Conservation (phyloP, 495 filamentous ascomycete species). For the Talaromyces adpressus region DNA sequence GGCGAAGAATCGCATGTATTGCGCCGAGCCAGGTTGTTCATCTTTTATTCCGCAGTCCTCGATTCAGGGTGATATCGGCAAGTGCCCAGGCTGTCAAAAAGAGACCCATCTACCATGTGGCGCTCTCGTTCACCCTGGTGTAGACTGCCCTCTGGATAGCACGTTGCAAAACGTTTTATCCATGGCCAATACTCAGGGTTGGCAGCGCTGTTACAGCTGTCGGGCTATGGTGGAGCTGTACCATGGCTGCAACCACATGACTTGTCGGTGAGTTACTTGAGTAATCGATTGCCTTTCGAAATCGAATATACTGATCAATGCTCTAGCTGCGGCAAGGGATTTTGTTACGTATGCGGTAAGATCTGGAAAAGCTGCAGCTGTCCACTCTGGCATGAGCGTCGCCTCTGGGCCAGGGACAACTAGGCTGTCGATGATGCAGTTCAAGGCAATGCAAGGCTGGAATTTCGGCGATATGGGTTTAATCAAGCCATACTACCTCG, state of each 20-base stretch:
- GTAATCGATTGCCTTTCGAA: neutral
- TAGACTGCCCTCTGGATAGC: slow-evolving; percentile 17
- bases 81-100: slow-evolving; percentile 12
- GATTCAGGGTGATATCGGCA: slow-evolving; percentile 11
- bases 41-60: slow-evolving; percentile 15
- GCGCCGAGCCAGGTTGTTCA: slow-evolving; percentile 14
- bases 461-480: neutral
- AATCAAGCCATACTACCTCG: slow-evolving; percentile 5
- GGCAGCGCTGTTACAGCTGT: slow-evolving; percentile 16
- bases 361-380: slow-evolving; percentile 47
- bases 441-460: neutral
- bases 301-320: neutral
- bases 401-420: slow-evolving; percentile 20
- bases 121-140: slow-evolving; percentile 11
- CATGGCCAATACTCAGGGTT: slow-evolving; percentile 10
- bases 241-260: slow-evolving; percentile 20
- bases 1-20: slow-evolving; percentile 15
- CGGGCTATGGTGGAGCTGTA: slow-evolving; percentile 15
- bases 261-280: slow-evolving; percentile 13
- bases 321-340: slow-evolving; percentile 14
- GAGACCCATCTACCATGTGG: slow-evolving; percentile 14
- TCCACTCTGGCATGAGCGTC: slow-evolving; percentile 28
- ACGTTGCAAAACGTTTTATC: slow-evolving; percentile 11
- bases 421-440: neutral
- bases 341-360: slow-evolving; percentile 17